Base-by-base conservation (phyloP, 2,329 filamentous ascomycete species). In the Fragosphaeria purpurea region DNA sequence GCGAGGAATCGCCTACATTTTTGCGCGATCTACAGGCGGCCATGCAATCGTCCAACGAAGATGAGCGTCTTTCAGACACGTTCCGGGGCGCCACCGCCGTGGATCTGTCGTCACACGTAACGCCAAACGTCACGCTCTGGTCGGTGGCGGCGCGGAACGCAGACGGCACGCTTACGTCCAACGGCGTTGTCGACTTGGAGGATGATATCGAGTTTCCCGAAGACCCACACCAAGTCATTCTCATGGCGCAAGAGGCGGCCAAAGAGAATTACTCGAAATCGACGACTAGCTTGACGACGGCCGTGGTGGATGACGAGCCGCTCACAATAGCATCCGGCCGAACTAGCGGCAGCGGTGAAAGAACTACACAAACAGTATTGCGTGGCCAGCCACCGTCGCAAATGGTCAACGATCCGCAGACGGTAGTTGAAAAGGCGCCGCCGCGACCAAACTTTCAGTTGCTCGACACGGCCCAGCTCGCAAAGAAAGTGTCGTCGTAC, bases 1-100 rank as follows among this genome's bases (percentile, higher is more conserved):
- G 76, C 50, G 85, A 88, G 51, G 80, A 88, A 38, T 86, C 85
- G 0, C 85, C 85, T 0, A 77, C 76, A 0, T 75, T 82, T 31
- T 64, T 86, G 12, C 73, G 75, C 34, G 76, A 85, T 44, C 65
- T 86, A 22, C 80, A 86, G 48, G 62, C 71, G 48, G 82, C 81
- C 1, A 75, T 86, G 55, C 73, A 72, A 54, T 71, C 70, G 39
- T 86, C 83, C 0, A 83, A 80, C 51, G 51, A 63, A 1, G 58
- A 65, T 12, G 62, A 51, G 22, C n/a, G 32, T 3, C 7, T 44
- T 2, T 9, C 44, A 6, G 50, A 44, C 10, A 10, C 39, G 3
- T 40, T 53, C 38, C 38, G 35, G 9, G 48, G 47, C 43, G 30
- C 46, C 2, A 39, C 41, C 38, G 39, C 37, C 4, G 43, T 54